Evolutionary conservation across 331 rosid species (phyloP).

Genomic region (Pyracantha coccinea): DNA sequence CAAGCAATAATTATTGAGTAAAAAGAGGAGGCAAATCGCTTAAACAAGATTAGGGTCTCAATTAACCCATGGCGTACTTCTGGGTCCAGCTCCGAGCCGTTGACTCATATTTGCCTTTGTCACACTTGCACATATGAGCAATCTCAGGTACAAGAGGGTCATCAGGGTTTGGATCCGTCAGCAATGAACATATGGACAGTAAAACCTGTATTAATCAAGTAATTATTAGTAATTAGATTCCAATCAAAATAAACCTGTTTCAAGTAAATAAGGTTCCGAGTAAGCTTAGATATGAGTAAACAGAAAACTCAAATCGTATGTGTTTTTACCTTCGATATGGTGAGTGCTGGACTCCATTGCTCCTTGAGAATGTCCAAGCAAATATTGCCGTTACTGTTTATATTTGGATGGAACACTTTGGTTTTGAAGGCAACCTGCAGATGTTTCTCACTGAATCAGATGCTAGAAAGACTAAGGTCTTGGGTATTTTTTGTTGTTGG

Average conservation of each 20-base stretch:
- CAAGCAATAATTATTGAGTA: neutral
- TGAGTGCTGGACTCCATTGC: slow-evolving; percentile 98
- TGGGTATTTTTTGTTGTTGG: neutral
- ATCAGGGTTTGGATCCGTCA: slow-evolving; percentile 86
- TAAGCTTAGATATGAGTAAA: neutral
- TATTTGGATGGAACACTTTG: slow-evolving; percentile 88
- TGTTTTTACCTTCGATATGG: slow-evolving; percentile 67
- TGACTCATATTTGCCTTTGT: slow-evolving; percentile 64
- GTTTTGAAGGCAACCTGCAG: slow-evolving; percentile 83
- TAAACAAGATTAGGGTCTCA: neutral
- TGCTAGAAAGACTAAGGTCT: neutral
- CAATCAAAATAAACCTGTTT: neutral
- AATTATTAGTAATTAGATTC: neutral
- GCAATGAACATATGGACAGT: slow-evolving; percentile 73
- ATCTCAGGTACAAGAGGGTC: slow-evolving; percentile 92
- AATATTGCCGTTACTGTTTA: slow-evolving; percentile 78
- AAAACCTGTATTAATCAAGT: slow-evolving; percentile 43
- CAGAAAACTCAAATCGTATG: neutral
- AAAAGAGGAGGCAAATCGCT: neutral
- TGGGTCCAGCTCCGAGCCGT: slow-evolving; percentile 93
- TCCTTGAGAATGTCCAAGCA: slow-evolving; percentile 92
- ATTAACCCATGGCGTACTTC: slow-evolving; percentile 62
- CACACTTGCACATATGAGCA: slow-evolving; percentile 83
- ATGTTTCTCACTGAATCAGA: neutral
- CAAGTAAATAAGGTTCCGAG: neutral